Conservation (phyloP, 2,329 filamentous ascomycete genomes). For the Penicillium decumbens region DNA sequence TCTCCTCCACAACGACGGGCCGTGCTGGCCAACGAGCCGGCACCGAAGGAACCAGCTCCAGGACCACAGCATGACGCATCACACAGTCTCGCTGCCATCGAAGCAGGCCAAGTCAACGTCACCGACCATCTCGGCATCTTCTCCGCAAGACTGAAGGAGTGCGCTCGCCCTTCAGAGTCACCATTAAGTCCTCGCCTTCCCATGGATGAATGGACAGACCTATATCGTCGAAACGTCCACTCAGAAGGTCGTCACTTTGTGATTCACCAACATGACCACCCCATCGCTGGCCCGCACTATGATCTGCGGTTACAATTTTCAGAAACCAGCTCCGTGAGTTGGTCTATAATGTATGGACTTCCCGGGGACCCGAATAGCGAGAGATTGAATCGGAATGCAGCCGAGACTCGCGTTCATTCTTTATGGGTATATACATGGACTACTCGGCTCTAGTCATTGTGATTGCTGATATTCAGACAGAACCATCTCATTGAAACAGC, state of each 20-base stretch:
- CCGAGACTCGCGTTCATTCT: slow-evolving; percentile 59
- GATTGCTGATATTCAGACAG: slow-evolving; percentile 29
- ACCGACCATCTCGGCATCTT: slow-evolving; percentile 49
- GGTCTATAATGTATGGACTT: slow-evolving; percentile 59
- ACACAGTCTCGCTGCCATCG: slow-evolving; percentile 44
- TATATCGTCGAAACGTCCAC: slow-evolving; percentile 49
- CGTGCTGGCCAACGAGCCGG: background rate
- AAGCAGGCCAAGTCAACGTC: slow-evolving; percentile 49
- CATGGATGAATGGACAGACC: slow-evolving; percentile 41
- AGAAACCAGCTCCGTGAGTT: slow-evolving; percentile 60
- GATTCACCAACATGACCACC: slow-evolving; percentile 69
- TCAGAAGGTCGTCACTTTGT: slow-evolving; percentile 57
- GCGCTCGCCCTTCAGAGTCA: slow-evolving; percentile 20
- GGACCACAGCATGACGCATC: background rate
- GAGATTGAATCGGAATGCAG: slow-evolving; percentile 56
- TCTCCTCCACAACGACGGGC: slow-evolving; percentile 27
- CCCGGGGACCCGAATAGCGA: slow-evolving; percentile 56
- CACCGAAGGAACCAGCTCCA: background rate
- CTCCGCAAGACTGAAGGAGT: slow-evolving; percentile 37
- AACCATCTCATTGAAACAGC: slow-evolving; percentile 60
- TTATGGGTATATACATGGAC: slow-evolving; percentile 47
- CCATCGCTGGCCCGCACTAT: slow-evolving; percentile 63
- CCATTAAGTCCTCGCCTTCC: slow-evolving; percentile 32
- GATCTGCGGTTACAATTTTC: slow-evolving; percentile 68
- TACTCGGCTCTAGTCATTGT: background rate